Conservation (phyloP, 176 grass and related monocot genomes). For the Dactylis glomerata region DNA sequence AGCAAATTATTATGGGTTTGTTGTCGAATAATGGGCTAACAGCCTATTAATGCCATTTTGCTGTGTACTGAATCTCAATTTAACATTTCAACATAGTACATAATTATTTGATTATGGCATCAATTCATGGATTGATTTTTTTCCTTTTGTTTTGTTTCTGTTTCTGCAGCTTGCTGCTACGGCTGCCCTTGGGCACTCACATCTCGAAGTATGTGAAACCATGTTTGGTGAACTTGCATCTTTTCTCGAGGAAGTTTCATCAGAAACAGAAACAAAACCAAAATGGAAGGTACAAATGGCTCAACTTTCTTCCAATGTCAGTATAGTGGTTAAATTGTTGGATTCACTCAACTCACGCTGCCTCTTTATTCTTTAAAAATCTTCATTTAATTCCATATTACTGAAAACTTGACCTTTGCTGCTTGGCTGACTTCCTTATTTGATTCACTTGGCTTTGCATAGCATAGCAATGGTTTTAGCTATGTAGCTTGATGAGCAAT, state of each 20-base stretch:
- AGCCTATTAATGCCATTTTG: background rate
- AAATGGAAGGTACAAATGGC: slow-evolving; percentile 85
- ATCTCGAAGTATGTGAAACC: slow-evolving; percentile 84
- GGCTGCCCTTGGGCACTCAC: slow-evolving; percentile 86
- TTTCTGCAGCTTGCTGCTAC: slow-evolving; percentile 78
- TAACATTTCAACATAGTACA: slow-evolving; percentile 25
- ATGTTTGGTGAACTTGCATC: slow-evolving; percentile 90
- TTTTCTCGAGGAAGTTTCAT: slow-evolving; percentile 90
- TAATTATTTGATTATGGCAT: slow-evolving; percentile 15
- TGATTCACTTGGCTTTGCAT: slow-evolving; percentile 3
- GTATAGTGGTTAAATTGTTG: background rate
- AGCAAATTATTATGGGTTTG: background rate
- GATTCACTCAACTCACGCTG: background rate
- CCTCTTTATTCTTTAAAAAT: background rate
- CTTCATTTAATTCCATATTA: slow-evolving; percentile 17
- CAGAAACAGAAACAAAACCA: slow-evolving; percentile 84
- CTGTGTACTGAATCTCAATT: slow-evolving; percentile 1
- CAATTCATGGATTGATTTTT: slow-evolving; percentile 6
- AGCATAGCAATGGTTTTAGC: slow-evolving; percentile 7
- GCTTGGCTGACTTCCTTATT: background rate
- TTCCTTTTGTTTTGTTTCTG: slow-evolving; percentile 4
- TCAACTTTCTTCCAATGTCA: slow-evolving; percentile 28
- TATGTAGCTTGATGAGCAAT: background rate
- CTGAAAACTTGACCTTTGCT: background rate
- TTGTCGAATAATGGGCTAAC: background rate